Base-by-base conservation (phyloP, 2,329 filamentous ascomycete species). In the Phyllosticta citribraziliensis region DNA sequence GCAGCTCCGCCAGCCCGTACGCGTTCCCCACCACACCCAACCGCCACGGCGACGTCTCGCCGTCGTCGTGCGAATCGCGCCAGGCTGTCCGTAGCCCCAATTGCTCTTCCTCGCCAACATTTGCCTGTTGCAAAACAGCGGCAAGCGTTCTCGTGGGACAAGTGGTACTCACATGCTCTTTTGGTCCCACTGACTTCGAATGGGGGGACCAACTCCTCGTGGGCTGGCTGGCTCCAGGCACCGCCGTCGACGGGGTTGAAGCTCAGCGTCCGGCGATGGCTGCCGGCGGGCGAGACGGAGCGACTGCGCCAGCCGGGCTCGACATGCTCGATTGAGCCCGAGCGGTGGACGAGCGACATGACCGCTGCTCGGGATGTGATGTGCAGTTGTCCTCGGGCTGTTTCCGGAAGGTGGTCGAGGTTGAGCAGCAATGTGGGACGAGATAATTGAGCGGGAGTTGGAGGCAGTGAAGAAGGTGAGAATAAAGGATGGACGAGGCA, bases 161-260 rank as follows among this genome's bases (percentile, higher is more conserved):
- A 8, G 5, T 19, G 24, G 53, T 50, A 72, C 79, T 70, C 71
- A 83, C 80, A 66, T 63, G 84, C 76, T 64, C 82, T 74, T 68
- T 78, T 83, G 62, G 74, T 72, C 62, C 76, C 78, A 63, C 77
- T 76, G 30, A 84, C 79, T 69, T 86, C 81, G 66, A 81, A 83
- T 1, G 81, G 81, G 57, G 72, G 74, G 17, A 77, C 70, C 9
- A 76, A 72, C 64, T 77, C 72, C 64, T 76, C 73, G 19, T 72
- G 69, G 14, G 70, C 68, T 11, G 73, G 71, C 1, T 76, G 69
- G 9, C 66, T 73, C 78, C 78, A 80, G 61, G 73, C 72, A 58
- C 74, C 77, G 10, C 51, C 47, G 54, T 56, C 30, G 2, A 79
- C 73, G 11, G 78, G 78, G 61, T 80, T 78, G 72, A 79, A 80